Evolutionary conservation across 1,139 yeast genomes (phyloP).

Genomic region (Nematodospora anomalae): DNA sequence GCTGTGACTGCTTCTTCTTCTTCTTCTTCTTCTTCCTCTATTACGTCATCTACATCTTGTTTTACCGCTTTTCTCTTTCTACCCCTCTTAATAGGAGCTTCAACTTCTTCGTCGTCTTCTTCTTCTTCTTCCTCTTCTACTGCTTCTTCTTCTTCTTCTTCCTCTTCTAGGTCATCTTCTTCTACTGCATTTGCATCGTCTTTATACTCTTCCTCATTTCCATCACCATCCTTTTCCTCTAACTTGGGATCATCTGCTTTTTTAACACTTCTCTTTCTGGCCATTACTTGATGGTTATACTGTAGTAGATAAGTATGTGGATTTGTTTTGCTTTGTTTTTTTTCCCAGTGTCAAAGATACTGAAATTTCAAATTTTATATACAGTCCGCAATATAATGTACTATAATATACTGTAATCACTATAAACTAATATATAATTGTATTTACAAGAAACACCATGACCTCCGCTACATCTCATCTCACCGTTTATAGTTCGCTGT

Average conservation of each 20-base stretch:
- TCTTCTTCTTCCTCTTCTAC: slow-evolving; percentile 19
- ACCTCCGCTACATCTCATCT: slow-evolving; percentile 1
- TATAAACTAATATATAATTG: too few species aligned
- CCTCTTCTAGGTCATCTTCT: slow-evolving; percentile 25
- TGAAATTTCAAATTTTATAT: too few species aligned
- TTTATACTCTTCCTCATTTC: slow-evolving; percentile 7
- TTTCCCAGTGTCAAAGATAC: too few species aligned
- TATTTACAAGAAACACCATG: slow-evolving; percentile 3
- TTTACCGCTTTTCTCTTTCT: slow-evolving; percentile 12
- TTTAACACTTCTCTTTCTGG: slow-evolving; percentile 1
- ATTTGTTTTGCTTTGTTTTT: slow-evolving; percentile 1
- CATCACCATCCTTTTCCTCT: slow-evolving; percentile 1
- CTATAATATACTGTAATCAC: too few species aligned
- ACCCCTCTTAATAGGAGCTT: slow-evolving; percentile 17
- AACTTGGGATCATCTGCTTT: neutral
- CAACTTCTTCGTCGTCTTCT: slow-evolving; percentile 20
- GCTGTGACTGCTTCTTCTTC: slow-evolving; percentile 22
- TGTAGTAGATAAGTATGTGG: neutral
- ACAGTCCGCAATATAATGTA: neutral
- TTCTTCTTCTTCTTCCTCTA: slow-evolving; percentile 19
- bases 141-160: slow-evolving; percentile 26
- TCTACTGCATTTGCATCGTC: slow-evolving; percentile 19
- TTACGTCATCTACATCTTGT: slow-evolving; percentile 16
- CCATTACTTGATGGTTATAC: slow-evolving; percentile 1
- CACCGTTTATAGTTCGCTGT: slow-evolving; percentile 16